Evolutionary conservation across 1,139 yeast species (phyloP).

Genomic region (Suhomyces panamericanus): DNA sequence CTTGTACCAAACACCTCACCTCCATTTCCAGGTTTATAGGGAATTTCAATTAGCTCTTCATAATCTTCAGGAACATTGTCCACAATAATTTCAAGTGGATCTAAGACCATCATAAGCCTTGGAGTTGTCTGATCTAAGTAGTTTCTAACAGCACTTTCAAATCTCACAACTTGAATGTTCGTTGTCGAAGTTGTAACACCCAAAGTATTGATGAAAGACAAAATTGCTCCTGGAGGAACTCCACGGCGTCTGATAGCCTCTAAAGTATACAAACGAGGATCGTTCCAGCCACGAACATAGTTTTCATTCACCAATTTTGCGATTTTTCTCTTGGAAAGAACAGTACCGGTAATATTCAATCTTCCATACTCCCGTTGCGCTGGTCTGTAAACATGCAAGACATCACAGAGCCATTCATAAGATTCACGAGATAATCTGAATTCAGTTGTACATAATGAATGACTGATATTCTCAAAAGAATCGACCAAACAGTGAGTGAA

Average conservation of each 20-base stretch:
- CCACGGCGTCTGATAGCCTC: conserved; percentile 97
- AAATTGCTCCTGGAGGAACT: conserved; percentile 98
- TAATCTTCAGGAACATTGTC: conserved; percentile 80
- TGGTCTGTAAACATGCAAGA: conserved; percentile 91
- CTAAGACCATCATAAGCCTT: conserved; percentile 88
- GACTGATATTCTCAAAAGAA: conserved; percentile 93
- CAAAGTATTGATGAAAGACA: conserved; percentile 87
- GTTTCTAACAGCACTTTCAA: conserved; percentile 85
- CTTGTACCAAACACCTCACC: conserved; percentile 57
- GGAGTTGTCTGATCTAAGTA: conserved; percentile 92
- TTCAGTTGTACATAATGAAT: conserved; percentile 93
- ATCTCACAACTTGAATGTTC: conserved; percentile 84
- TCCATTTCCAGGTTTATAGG: conserved; percentile 84
- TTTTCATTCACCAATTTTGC: conserved; percentile 83
- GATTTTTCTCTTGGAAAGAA: conserved; percentile 92
- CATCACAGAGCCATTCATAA: conserved; percentile 98
- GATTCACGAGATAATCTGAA: conserved; percentile 89
- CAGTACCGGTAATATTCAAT: conserved; percentile 90
- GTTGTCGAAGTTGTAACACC: conserved; percentile 96
- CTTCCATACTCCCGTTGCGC: conserved; percentile 99
- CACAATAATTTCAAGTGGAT: conserved; percentile 80
- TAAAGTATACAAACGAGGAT: conserved; percentile 92
- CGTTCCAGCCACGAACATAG: conserved; percentile 95
- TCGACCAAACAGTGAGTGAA: conserved; percentile 99
- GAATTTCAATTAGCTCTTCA: conserved; percentile 69